These are phyloP conservation scores for Vanrija humicola DNA, from an alignment of 1,284 basidiomycete genomes.

Conservation along the genomic window DNA sequence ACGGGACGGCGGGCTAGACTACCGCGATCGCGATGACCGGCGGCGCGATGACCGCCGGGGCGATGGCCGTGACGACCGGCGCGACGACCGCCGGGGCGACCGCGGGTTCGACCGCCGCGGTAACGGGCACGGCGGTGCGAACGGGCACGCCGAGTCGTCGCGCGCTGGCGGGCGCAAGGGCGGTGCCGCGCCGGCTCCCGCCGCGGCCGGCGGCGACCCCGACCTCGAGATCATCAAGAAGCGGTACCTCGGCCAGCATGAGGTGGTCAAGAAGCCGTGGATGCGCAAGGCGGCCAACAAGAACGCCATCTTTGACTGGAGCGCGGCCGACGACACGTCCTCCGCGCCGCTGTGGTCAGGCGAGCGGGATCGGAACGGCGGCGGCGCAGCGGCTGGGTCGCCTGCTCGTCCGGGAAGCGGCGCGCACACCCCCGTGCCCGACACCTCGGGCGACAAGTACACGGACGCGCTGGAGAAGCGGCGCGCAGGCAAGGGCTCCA, in stretches of 20 bases:
- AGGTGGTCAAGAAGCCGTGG: conserved; percentile 83
- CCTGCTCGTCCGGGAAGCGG: not conserved
- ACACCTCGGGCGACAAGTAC: conserved; percentile 6
- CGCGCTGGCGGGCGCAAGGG: conserved; percentile 8
- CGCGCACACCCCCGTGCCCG: conserved; percentile 8
- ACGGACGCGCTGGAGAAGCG: conserved; percentile 73
- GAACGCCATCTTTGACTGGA: conserved; percentile 99
- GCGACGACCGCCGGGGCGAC: not conserved
- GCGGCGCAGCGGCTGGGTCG: not conserved
- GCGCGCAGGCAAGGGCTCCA: conserved; percentile 70
- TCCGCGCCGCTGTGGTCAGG: conserved; percentile 32
- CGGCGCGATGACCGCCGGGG: not conserved
- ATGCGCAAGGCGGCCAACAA: conserved; percentile 83
- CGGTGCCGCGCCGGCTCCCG: not conserved
- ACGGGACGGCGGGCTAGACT: conserved; percentile 6
- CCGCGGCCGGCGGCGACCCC: conserved; percentile 51
- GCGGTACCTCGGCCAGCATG: conserved; percentile 68
- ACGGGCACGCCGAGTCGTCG: conserved; percentile 5
- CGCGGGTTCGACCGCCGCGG: conserved; percentile 2
- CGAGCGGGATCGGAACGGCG: not conserved
- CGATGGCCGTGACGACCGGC: conserved; percentile 2
- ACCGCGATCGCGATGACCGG: not conserved
- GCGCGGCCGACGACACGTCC: conserved; percentile 85
- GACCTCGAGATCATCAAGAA: conserved; percentile 76
- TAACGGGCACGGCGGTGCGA: conserved; percentile 15